Conservation (phyloP, 108 stramenopile species). For the Tribonema minus region DNA sequence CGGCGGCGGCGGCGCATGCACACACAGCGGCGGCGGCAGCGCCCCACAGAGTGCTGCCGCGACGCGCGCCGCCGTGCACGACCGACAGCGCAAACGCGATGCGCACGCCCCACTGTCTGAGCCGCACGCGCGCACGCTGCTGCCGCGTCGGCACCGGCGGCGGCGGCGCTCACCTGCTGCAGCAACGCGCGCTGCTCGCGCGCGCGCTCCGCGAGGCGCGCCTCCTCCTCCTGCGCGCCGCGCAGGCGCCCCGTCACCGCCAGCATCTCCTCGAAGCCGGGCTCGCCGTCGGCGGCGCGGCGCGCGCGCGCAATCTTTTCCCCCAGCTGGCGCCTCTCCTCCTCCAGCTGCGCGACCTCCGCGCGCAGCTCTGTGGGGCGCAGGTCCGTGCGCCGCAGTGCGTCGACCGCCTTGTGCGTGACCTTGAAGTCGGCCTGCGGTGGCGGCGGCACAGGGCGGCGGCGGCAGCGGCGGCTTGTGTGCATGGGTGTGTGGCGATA, state of each 20-base stretch:
- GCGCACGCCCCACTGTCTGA: too few species aligned
- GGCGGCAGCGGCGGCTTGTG: too few species aligned
- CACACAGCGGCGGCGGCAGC: too few species aligned
- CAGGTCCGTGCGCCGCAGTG: constrained; percentile 24
- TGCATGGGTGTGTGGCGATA: too few species aligned
- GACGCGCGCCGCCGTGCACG: too few species aligned
- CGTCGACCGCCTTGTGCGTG: constrained; percentile 65
- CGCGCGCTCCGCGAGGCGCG: constrained; percentile 56
- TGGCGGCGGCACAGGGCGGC: too few species aligned
- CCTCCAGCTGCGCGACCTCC: constrained; percentile 62
- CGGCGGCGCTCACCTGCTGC: constrained; percentile 35
- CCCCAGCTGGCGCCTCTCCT: constrained; percentile 58
- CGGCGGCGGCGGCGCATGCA: too few species aligned
- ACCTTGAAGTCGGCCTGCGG: constrained; percentile 65
- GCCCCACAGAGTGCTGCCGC: too few species aligned
- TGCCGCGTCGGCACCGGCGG: too few species aligned
- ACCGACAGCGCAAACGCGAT: too few species aligned
- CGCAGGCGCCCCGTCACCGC: constrained; percentile 59
- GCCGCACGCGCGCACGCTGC: too few species aligned
- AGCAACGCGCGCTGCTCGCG: constrained; percentile 51
- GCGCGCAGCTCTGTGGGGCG: constrained; percentile 51
- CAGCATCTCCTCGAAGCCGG: constrained; percentile 56
- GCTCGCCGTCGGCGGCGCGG: constrained; percentile 42
- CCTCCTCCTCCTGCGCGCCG: constrained; percentile 67
- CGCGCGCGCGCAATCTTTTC: constrained; percentile 54